Evolutionary conservation across 1,284 basidiomycete species (phyloP), one percentile per base, ranked within the genome.

Genomic region (Retiboletus fuscus): DNA sequence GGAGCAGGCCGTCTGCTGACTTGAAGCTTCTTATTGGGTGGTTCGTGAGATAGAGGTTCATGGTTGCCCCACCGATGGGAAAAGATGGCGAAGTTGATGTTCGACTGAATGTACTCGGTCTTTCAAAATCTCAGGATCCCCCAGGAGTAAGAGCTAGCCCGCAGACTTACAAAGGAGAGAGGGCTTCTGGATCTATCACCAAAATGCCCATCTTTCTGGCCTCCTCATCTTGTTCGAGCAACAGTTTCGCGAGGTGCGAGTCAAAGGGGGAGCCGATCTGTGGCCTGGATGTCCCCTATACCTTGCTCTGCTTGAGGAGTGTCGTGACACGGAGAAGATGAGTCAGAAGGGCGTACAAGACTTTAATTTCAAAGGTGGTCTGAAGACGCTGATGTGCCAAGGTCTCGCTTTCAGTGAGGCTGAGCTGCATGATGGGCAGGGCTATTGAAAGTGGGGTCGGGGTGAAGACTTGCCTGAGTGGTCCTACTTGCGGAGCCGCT

Each of bases 141-240:
- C 2, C 0, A 0, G 16, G 18, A 53, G 49, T 2, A 16, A 11
- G 60, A 34, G 8, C 10, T 28, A 26, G 39, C 39, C 10, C 4
- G 24, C 3, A 8, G 41, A 72, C 34, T 8, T 39, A 8, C 34
- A 39, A 39, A 39, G 6, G 34, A 39, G 6, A 6, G 34, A 39
- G 34, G 34, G 8, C 77, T 11, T 77, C 78, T 43, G 76, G 78
- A 68, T 78, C 78, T 26, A 69, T 6, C n/a, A 80, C 75, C 0
- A 78, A 72, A 28, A 78, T 64, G 13, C 77, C 77, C 49, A 78
- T 20, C 49, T 60, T 80, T 66, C 77, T 70, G 12, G 78, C 77
- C 16, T 77, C 73, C 34, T 78, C 78, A 47, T 78, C 77, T 61
- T 78, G 77, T 66, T 78, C 77, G 47, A 78, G 77, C 44, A 78